Conservation (phyloP, 2,329 filamentous ascomycete genomes). For the Botrytis tulipae region DNA sequence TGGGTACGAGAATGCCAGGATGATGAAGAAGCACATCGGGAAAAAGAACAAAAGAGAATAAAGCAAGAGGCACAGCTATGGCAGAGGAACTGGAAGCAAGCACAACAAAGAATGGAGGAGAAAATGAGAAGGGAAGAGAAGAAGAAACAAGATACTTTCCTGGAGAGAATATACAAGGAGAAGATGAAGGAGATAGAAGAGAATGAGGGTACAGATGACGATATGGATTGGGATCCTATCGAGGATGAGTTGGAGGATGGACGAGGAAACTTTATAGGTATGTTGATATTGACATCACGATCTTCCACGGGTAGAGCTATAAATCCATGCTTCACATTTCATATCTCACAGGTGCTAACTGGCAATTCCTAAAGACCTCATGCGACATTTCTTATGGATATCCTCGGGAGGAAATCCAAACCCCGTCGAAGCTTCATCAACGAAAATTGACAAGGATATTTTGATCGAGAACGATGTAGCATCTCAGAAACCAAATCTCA, state of each 20-base stretch:
- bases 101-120: slow-evolving; percentile 43
- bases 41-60: slow-evolving; percentile 50
- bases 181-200: slow-evolving; percentile 37
- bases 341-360: not conserved
- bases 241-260: slow-evolving; percentile 48
- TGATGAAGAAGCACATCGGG: slow-evolving; percentile 45
- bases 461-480: not conserved
- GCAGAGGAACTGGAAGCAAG: slow-evolving; percentile 47
- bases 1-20: slow-evolving; percentile 48
- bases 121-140: slow-evolving; percentile 44
- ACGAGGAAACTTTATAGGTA: slow-evolving; percentile 41
- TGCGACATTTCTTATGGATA: slow-evolving; percentile 29
- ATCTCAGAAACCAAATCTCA: not conserved
- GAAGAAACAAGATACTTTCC: slow-evolving; percentile 45
- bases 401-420: not conserved
- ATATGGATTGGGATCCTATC: slow-evolving; percentile 48
- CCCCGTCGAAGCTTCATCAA: not conserved
- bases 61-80: slow-evolving; percentile 50
- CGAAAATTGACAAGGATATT: not conserved
- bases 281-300: slow-evolving; percentile 32
- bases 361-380: slow-evolving; percentile 22
- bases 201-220: slow-evolving; percentile 36
- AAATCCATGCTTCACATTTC: not conserved
- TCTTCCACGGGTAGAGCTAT: not conserved
- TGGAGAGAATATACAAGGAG: slow-evolving; percentile 46